Base-by-base conservation (phyloP, 2,329 filamentous ascomycete genomes). In the Arthroderma uncinatum region DNA sequence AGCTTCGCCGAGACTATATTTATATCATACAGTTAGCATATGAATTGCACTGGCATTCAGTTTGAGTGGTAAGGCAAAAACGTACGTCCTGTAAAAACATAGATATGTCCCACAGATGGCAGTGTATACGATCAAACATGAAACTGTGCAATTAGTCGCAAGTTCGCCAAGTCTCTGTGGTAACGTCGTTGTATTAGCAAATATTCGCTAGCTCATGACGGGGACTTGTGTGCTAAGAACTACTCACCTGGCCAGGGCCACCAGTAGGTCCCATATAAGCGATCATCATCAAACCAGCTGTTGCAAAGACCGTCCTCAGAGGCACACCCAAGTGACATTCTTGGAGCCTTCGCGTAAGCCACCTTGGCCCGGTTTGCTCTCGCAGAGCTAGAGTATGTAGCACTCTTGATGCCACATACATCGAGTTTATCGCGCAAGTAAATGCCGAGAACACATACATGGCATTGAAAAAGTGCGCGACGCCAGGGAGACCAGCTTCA, bases 361-460 rank as follows among this genome's bases (percentile, higher is more conserved):
- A 74, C 55, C 73, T 72, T 1, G 71, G 71, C 4, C 71, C 73
- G 58, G 71, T 71, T 28, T 66, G 67, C 54, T 71, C 72, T 16
- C 61, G 60, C 25, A 63, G 59, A 58, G 74, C 73, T 54, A 77
- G 65, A 0, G 74, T 73, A 64, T 76, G 74, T 16, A 76, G 63
- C 7, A 74, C 64, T 54, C 74, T 66, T 10, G 71, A 74, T 21
- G 73, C 70, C 39, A 72, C 68, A 62, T 76, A 76, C 30, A 76
- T 65, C 7, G 69, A 68, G 58, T 74, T 75, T 56, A 75, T 70
- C 0, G 70, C 74, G 8, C 70, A 70, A 1, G 72, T 72, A 28
- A 70, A 70, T 1, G 74, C 73, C 0, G 73, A 74, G 61, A 77
- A 75, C 36, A 76, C 68, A 63, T 73, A 75, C 58, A 76, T 72